Percentiles rank a stretch among this genome's conserved stretches.
Evolutionary conservation across 2,329 filamentous ascomycete genomes (phyloP).

Genomic region (Pezicula rhizophila): DNA sequence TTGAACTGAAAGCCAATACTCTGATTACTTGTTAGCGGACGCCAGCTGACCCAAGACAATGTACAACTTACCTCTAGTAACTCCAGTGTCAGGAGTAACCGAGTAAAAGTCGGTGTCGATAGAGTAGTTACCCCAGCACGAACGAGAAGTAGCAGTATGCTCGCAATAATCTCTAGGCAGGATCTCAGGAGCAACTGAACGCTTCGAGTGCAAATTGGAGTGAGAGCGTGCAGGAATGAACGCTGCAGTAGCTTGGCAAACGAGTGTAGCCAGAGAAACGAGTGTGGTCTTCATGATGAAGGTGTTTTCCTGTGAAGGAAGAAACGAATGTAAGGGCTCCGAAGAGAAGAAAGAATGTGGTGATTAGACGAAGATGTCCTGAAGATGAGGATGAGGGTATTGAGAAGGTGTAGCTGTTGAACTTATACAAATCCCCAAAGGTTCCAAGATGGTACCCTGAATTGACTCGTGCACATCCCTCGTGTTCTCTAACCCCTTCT

Average conservation of each 20-base stretch:
- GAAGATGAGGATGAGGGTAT: conserved; percentile 3
- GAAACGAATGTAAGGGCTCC: conserved; percentile 6
- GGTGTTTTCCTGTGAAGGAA: conserved; percentile 4
- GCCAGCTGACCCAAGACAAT: neutral
- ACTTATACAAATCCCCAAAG: neutral
- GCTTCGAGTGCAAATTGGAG: neutral
- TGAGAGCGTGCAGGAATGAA: conserved; percentile 13
- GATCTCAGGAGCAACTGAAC: conserved; percentile 5
- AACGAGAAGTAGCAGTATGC: conserved; percentile 24
- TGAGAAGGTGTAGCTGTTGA: neutral
- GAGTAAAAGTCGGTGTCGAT: conserved; percentile 26
- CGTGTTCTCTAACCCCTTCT: neutral
- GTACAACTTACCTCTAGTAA: conserved; percentile 24
- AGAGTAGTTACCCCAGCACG: conserved; percentile 26
- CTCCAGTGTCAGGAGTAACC: conserved; percentile 27
- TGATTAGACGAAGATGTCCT: neutral
- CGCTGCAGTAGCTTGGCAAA: conserved; percentile 13
- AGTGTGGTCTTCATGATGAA: conserved; percentile 23
- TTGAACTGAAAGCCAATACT: conserved; percentile 38
- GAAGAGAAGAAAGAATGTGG: neutral
- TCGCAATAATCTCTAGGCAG: conserved; percentile 17
- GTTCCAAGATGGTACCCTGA: neutral
- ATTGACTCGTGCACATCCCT: neutral
- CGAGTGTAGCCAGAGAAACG: conserved; percentile 13
- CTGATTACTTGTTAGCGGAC: neutral